Evolutionary conservation across 345 rosid genomes (phyloP), one percentile per base, ranked within the genome.

Genomic region (Eucalyptus curtisii): DNA sequence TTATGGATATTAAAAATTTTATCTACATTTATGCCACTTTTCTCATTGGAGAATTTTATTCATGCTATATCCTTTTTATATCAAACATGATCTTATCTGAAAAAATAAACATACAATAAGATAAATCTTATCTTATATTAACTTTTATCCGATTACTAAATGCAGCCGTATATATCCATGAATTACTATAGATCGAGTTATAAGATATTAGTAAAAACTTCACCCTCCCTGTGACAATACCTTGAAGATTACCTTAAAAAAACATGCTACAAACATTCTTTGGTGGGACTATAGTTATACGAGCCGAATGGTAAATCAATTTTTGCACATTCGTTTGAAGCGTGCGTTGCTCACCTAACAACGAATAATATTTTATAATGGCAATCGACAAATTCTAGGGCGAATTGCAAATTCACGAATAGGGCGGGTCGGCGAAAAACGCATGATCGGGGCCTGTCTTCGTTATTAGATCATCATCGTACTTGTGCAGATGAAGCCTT

Each of bases 41-140:
- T 52, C 24, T 1, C 57, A 52, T 19, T 7, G 10, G 57, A 52
- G 24, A 52, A 52, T 52, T 52, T 52, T 52, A 52, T 52, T 52
- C 24, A 52, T 52, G 0, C 0, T 52, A 3, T 52, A 52, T 19
- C 24, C 0, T 0, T 55, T 4, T 55, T 24, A 55, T 55, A 55
- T 55, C 61, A 55, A 55, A 55, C 0, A 0, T 24, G 24, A 22
- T 55, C 61, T 0, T 55, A 55, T 55, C 1, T 4, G 1, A 22
- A 55, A 4, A 12, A 10, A 0, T 24, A 24, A 24, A 24, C 4
- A 0, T 24, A 55, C 24, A 22, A 55, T 24, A 55, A 22, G 27
- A 55, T 2, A 55, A 55, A 55, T 55, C 8, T 55, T 10, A 55
- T 55, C 13, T 0, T 1, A 24, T 55, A 22, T 24, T 55, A 55